Conservation (phyloP, 176 grass and related monocot species). For the Musa schizocarpa region DNA sequence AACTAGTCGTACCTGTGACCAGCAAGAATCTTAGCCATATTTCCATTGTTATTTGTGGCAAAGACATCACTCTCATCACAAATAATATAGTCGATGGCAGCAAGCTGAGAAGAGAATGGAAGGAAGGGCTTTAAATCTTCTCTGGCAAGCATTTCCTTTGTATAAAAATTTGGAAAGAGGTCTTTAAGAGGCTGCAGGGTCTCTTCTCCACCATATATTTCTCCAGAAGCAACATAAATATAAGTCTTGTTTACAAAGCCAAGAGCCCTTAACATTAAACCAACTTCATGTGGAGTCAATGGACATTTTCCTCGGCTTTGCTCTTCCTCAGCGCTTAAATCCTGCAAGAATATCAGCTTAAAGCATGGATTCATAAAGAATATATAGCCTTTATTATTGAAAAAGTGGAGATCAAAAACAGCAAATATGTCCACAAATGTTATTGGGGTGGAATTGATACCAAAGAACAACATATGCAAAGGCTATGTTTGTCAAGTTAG, state of each 20-base stretch:
- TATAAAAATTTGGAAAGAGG: conserved; percentile 83
- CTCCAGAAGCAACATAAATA: conserved; percentile 81
- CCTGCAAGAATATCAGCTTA: conserved; percentile 28
- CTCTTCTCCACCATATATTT: conserved; percentile 88
- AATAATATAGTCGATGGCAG: conserved; percentile 81
- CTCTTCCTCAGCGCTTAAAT: conserved; percentile 66
- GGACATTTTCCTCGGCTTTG: conserved; percentile 77
- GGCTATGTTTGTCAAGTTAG: no score
- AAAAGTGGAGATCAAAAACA: no score
- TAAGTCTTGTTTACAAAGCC: conserved; percentile 59
- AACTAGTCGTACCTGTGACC: conserved; percentile 43
- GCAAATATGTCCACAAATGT: no score
- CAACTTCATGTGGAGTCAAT: conserved; percentile 78
- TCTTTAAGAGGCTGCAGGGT: conserved; percentile 58
- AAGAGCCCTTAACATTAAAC: conserved; percentile 71
- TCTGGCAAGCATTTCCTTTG: conserved; percentile 71
- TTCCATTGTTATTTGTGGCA: conserved; percentile 92
- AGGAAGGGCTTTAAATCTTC: conserved; percentile 61
- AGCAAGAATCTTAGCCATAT: conserved; percentile 94
- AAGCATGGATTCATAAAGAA: no score
- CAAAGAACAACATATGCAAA: no score
- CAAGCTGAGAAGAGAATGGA: conserved; percentile 67
- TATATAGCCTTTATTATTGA: no score
- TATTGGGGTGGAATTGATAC: no score
- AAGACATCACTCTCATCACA: conserved; percentile 85